A percentile compares a stretch with the other conserved stretches of the same genome.
Conservation (phyloP, 1,284 basidiomycete genomes). For the Boletus hoseneyae region DNA sequence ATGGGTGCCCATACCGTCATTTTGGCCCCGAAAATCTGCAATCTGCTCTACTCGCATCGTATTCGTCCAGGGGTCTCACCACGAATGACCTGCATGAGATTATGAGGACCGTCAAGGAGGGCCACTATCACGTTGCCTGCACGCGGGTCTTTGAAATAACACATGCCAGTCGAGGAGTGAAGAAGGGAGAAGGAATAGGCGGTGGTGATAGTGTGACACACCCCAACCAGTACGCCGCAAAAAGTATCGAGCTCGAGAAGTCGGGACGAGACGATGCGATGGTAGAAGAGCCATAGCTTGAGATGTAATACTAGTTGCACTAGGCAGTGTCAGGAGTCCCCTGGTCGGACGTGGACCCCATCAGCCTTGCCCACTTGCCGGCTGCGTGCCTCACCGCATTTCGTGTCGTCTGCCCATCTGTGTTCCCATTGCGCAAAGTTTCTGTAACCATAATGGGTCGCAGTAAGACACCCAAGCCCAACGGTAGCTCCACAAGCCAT, state of each 20-base stretch:
- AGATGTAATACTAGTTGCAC: neutral
- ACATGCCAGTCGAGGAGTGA: conserved; percentile 70
- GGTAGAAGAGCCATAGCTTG: conserved; percentile 22
- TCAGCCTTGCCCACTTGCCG: neutral
- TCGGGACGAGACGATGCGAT: conserved; percentile 31
- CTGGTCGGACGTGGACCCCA: conserved; percentile 19
- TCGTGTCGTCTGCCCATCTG: conserved; percentile 31
- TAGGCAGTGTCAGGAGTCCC: conserved; percentile 21
- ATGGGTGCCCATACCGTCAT: conserved; percentile 96
- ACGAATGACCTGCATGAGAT: conserved; percentile 82
- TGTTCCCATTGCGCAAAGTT: neutral
- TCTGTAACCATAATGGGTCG: conserved; percentile 22
- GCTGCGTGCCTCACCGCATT: conserved; percentile 17
- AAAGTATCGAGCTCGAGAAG: conserved; percentile 65
- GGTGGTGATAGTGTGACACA: conserved; percentile 89
- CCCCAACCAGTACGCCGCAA: conserved; percentile 84
- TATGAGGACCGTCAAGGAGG: conserved; percentile 74
- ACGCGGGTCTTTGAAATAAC: conserved; percentile 97
- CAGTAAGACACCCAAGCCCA: conserved; percentile 26
- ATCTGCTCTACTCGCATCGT: conserved; percentile 71
- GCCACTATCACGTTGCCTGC: conserved; percentile 95
- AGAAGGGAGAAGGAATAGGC: conserved; percentile 88
- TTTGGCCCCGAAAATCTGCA: conserved; percentile 85
- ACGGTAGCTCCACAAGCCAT: conserved; percentile 22
- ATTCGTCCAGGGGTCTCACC: conserved; percentile 63